phyloP scores from a whole-genome alignment of 2,329 filamentous ascomycete species.

The Dothiorella sarmentorum region DNA sequence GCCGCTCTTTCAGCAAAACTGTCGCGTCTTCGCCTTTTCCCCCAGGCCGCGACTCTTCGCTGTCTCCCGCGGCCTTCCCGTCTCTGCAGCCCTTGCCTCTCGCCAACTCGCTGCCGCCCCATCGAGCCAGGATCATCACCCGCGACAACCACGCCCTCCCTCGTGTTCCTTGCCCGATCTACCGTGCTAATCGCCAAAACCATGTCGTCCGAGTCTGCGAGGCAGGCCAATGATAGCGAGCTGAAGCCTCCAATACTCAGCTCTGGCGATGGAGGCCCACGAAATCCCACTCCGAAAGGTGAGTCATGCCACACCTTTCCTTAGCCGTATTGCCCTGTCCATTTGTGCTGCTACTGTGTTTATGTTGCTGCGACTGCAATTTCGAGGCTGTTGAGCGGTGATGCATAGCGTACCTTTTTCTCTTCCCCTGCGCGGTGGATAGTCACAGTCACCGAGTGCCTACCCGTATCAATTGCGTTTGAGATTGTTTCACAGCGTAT shows the following conservation, averaged over 20 bases:
- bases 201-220: slow-evolving; percentile 9
- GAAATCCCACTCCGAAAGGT: slow-evolving; percentile 6
- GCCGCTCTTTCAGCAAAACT: not conserved
- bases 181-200: slow-evolving; percentile 1
- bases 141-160: not conserved
- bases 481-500: not conserved
- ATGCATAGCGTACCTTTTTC: not conserved
- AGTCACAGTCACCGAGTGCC: not conserved
- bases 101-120: not conserved
- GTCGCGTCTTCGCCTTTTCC: not conserved
- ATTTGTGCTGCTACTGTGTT: not conserved
- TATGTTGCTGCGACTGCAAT: not conserved
- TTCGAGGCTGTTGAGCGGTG: not conserved
- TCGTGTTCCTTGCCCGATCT: slow-evolving; percentile 8
- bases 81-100: not conserved
- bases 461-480: not conserved
- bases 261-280: not conserved
- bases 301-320: not conserved
- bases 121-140: not conserved
- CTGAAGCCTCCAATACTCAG: not conserved
- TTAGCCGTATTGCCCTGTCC: not conserved
- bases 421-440: not conserved
- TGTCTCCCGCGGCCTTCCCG: not conserved
- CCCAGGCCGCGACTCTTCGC: not conserved
- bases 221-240: slow-evolving; percentile 8